phyloP scores from a whole-genome alignment of 257 asterid genomes.

The Jaltomata sinuosa region DNA sequence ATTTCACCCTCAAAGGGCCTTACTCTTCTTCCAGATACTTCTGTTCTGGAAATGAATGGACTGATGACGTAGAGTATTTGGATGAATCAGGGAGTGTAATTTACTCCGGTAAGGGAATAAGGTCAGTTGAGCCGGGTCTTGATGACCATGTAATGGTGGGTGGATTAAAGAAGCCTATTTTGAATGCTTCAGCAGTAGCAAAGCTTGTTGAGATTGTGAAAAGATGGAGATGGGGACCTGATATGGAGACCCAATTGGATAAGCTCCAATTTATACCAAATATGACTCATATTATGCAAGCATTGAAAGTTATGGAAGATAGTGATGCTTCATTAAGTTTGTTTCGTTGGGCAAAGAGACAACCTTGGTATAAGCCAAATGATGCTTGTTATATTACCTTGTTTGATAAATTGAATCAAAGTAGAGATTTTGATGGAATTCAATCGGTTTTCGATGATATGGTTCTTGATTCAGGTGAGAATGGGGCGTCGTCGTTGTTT shows the following conservation, averaged over 20 bases:
- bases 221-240: constrained; percentile 99
- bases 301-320: constrained; percentile 66
- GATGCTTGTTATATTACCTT: constrained; percentile 62
- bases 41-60: constrained; percentile 58
- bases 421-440: constrained; percentile 70
- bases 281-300: constrained; percentile 76
- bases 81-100: constrained; percentile 89
- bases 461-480: constrained; percentile 54
- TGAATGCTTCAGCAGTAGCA: constrained; percentile 78
- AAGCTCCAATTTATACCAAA: constrained; percentile 76
- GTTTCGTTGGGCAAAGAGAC: constrained; percentile 90
- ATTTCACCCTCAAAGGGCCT: not conserved
- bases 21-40: constrained; percentile 20
- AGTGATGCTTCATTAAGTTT: constrained; percentile 67
- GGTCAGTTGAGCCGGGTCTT: constrained; percentile 75
- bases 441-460: constrained; percentile 83
- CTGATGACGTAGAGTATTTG: constrained; percentile 71
- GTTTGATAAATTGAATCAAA: constrained; percentile 67
- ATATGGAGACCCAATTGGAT: constrained; percentile 81
- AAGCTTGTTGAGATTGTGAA: constrained; percentile 85
- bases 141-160: constrained; percentile 94
- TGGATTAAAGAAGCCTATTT: constrained; percentile 66
- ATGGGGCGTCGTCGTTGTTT: constrained; percentile 24
- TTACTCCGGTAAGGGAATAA: constrained; percentile 79
- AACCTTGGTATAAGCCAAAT: constrained; percentile 58